Base-by-base conservation (phyloP, 805 yeast species). In the Nakazawaea sp. region DNA sequence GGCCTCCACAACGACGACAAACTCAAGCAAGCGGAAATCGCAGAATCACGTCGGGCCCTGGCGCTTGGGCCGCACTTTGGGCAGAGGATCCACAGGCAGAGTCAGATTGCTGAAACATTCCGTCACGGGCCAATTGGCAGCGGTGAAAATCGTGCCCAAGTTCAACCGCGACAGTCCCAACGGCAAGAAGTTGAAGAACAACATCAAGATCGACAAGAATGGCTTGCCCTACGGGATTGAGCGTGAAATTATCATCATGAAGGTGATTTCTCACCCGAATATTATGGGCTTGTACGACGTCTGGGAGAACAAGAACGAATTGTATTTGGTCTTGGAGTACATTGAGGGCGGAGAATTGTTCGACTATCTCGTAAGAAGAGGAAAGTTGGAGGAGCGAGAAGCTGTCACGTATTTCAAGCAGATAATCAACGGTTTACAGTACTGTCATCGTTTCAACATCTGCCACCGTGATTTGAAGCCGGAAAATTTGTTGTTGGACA, bases 271-370 rank as follows among this genome's bases (percentile, higher is more conserved):
- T 25, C 92, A 84, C 56, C 81, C 83, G 21, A 82, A 84, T 54
- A 84, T 84, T 31, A 70, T 84, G 72, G 78, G 86, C 12, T 62
- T 84, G 28, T 83, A 79, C 50, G 94, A 84, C 47, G 94, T 84
- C 30, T 84, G 94, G 94, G 94, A 84, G 58, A 84, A 85, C 43
- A 81, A 81, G 49, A 78, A 81, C 41, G 88, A 83, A 44, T 59
- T 84, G 29, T 90, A 90, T 53, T 72, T 92, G 48, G 94, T 92
- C 6, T 63, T 92, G 40, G 98, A 92, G 61, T 92, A 92, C 61
- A 89, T 94, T 33, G 97, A 92, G 61, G 96, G 96, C 37, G 98
- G 98, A 31, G 98, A 92, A 62, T 68, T 92, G 35, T 92, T 92
- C 53, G 97, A 92, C 60, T 76, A 89, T 47, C 67, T 92, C 38